phyloP scores from a whole-genome alignment of 208 protist species.

The Herpetomonas samuelpessoai region DNA sequence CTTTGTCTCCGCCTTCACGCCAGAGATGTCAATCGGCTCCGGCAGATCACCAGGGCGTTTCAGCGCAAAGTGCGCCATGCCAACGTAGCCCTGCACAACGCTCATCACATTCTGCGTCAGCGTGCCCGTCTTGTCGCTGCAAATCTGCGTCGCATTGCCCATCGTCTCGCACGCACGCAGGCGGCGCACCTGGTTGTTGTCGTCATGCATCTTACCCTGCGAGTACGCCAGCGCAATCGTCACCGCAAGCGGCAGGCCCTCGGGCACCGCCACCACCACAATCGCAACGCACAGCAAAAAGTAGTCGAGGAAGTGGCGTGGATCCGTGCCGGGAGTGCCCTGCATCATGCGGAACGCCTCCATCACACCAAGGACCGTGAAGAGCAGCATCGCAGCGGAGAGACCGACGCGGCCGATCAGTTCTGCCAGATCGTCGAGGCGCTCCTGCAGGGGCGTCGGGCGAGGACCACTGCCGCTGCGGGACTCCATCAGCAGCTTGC shows the following conservation, averaged over 20 bases:
- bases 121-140: conserved; percentile 99
- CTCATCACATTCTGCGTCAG: conserved; percentile 98
- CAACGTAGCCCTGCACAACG: conserved; percentile 88
- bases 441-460: conserved; percentile 94
- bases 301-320: conserved; percentile 68
- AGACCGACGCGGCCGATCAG: conserved; percentile 91
- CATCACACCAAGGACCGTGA: conserved; percentile 45
- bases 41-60: conserved; percentile 51
- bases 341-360: conserved; percentile 39
- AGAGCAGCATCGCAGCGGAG: conserved; percentile 65
- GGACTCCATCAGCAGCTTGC: conserved; percentile 85
- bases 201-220: conserved; percentile 98
- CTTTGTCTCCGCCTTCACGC: conserved; percentile 8
- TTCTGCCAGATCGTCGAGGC: conserved; percentile 87
- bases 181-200: conserved; percentile 98
- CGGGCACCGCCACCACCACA: conserved; percentile 97
- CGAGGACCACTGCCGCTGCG: conserved; percentile 30
- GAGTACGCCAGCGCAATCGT: conserved; percentile 98
- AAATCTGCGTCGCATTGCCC: conserved; percentile 96
- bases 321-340: conserved; percentile 15
- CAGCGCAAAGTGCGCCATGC: conserved; percentile 48
- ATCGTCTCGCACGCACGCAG: conserved; percentile 98
- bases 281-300: conserved; percentile 94
- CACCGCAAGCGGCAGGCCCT: conserved; percentile 96
- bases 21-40: conserved; percentile 23